phyloP scores from a whole-genome alignment of 1,284 basidiomycete species.

The Ustilago trichophora region DNA sequence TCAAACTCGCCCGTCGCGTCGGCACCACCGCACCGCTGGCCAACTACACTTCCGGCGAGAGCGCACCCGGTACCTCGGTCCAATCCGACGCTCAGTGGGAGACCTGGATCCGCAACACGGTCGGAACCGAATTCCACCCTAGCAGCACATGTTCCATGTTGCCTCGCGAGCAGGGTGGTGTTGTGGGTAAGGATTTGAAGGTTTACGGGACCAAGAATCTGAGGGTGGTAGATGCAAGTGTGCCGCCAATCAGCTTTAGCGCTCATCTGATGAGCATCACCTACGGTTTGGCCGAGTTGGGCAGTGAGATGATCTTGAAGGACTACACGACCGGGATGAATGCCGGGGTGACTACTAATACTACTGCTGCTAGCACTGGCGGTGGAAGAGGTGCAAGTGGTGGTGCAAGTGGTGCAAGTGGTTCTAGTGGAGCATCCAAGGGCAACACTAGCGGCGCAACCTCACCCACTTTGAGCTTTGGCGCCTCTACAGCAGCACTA shows the following conservation, averaged over 20 bases:
- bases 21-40: conserved; percentile 56
- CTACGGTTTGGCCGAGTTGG: conserved; percentile 71
- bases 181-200: conserved; percentile 50
- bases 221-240: conserved; percentile 46
- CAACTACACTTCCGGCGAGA: conserved; percentile 26
- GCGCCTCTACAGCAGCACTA: no score
- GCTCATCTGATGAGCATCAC: conserved; percentile 71
- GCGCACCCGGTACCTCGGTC: conserved; percentile 28
- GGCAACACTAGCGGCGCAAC: not conserved
- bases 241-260: conserved; percentile 65
- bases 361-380: not conserved
- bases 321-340: conserved; percentile 11
- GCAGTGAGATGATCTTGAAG: conserved; percentile 42
- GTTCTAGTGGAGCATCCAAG: not conserved
- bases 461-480: no score
- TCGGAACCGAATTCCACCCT: conserved; percentile 70
- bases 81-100: conserved; percentile 70
- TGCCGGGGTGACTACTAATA: not conserved
- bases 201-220: conserved; percentile 59
- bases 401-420: not conserved
- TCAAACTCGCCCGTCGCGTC: conserved; percentile 72
- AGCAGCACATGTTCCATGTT: conserved; percentile 65
- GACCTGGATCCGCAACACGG: conserved; percentile 67
- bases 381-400: not conserved
- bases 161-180: conserved; percentile 54